Base-by-base conservation (phyloP, 768 basidiomycete genomes). In the Rhodotorula toruloides region DNA sequence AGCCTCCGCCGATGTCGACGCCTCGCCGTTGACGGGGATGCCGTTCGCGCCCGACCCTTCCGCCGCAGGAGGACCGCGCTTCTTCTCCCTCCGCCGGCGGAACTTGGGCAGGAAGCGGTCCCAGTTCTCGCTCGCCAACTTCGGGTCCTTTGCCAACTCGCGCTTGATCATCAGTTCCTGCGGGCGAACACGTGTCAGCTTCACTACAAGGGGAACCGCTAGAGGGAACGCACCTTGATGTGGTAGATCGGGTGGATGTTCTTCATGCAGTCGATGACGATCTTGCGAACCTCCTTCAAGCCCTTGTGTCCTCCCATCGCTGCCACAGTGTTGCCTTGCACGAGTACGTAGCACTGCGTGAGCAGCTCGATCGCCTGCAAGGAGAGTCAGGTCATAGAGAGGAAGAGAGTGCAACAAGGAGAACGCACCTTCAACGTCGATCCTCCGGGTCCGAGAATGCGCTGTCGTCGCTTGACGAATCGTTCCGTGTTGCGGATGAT, bases 181-280 rank as follows among this genome's bases (percentile, higher is more conserved):
- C 14, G 53, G 16, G 22, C 7, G n/a, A 27, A 29, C 10, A 17
- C 12, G 25, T 50, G 39, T 48, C 31, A 21, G 12, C n/a, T 34
- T 47, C 16, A 46, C 25, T 25, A 13, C 25, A 40, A 42, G 13
- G 3, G 27, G 39, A n/a, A 14, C 6, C 9, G 27, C n/a, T 29
- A 54, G 69, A 42, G 37, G 37, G 37, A 27, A 70, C 73, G 29
- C 46, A 90, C 92, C 79, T 99, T 99, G 79, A 99, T 99, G 73
- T 92, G 87, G 77, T 99, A 99, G 76, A 99, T 98, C 3, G 96
- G 96, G 76, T 99, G 96, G 59, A 98, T 88, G 76, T 99, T 99
- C 80, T 88, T 92, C 96, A 99, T 98, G 80, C 96, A 99, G 76
- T 99, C 96, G 47, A 97, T 78, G n/a, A 99, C 85, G 68, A 98